These are phyloP conservation scores for Malus domestica DNA, from an alignment of 306 rosid genomes.

Conservation along the genomic window DNA sequence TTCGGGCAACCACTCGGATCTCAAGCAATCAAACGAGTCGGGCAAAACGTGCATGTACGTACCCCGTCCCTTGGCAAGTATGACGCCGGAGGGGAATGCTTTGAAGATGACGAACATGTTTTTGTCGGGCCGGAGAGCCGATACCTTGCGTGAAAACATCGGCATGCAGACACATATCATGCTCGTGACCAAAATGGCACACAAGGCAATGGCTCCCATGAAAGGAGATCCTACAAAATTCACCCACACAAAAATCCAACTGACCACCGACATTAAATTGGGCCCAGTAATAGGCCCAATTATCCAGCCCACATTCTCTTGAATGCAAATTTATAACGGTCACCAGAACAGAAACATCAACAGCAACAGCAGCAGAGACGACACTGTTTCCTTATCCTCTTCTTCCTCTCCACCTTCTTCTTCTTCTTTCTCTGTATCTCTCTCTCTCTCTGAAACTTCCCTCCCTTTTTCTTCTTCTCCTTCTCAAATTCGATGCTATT, in stretches of 20 bases:
- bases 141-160: conserved; percentile 22
- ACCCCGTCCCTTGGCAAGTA: conserved; percentile 46
- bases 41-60: conserved; percentile 69
- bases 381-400: background rate
- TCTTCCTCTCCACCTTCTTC: background rate
- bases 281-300: background rate
- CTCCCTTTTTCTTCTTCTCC: background rate
- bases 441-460: background rate
- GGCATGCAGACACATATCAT: conserved; percentile 45
- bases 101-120: conserved; percentile 39
- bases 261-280: background rate
- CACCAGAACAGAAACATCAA: background rate
- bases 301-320: background rate
- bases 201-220: conserved; percentile 28
- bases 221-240: background rate
- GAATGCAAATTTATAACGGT: background rate
- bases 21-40: conserved; percentile 36
- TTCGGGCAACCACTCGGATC: conserved; percentile 41
- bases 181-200: conserved; percentile 31
- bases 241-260: background rate
- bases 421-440: background rate
- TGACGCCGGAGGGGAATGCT: conserved; percentile 63
- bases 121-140: conserved; percentile 37
- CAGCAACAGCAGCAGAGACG: background rate
- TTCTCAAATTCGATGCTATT: background rate